Percentiles rank a stretch among this genome's conserved stretches.
phyloP scores from a whole-genome alignment of 179 eudicot species.

The Beta lomatogona region DNA sequence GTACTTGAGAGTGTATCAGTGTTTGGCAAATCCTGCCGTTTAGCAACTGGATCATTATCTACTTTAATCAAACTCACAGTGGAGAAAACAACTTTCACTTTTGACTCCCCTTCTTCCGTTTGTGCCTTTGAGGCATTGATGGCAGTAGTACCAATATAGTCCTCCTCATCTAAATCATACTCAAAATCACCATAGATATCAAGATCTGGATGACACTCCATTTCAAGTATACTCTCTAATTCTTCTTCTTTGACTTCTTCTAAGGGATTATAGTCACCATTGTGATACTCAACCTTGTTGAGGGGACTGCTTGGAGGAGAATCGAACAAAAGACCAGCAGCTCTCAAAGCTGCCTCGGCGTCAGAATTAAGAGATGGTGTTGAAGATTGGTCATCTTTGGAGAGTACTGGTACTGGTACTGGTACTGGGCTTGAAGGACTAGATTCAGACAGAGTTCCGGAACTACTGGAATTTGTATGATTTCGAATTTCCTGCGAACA shows the following conservation, averaged over 20 bases:
- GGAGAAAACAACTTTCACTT: constrained; percentile 82
- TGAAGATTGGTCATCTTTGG: constrained; percentile 31
- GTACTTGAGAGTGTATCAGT: constrained; percentile 13
- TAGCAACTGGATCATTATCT: constrained; percentile 24
- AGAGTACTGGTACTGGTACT: neutral
- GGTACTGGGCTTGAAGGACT: constrained; percentile 35
- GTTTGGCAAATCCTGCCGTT: constrained; percentile 26
- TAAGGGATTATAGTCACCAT: constrained; percentile 25
- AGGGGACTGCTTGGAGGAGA: constrained; percentile 81
- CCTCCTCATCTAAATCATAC: constrained; percentile 86
- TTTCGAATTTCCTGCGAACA: constrained; percentile 77
- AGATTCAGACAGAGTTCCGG: constrained; percentile 39
- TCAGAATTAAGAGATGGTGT: constrained; percentile 41
- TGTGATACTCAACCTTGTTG: constrained; percentile 27
- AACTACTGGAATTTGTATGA: constrained; percentile 34
- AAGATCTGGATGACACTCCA: constrained; percentile 73
- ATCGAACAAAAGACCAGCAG: constrained; percentile 83
- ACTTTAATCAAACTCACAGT: constrained; percentile 41
- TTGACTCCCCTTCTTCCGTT: constrained; percentile 56
- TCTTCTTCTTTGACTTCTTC: constrained; percentile 42
- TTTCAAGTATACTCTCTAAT: constrained; percentile 63
- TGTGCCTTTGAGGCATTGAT: constrained; percentile 41
- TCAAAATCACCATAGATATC: constrained; percentile 97
- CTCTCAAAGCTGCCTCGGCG: constrained; percentile 77
- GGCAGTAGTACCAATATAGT: constrained; percentile 59